Evolutionary conservation across 2,329 filamentous ascomycete genomes (phyloP).

Genomic region (Pseudogymnoascus sp.): DNA sequence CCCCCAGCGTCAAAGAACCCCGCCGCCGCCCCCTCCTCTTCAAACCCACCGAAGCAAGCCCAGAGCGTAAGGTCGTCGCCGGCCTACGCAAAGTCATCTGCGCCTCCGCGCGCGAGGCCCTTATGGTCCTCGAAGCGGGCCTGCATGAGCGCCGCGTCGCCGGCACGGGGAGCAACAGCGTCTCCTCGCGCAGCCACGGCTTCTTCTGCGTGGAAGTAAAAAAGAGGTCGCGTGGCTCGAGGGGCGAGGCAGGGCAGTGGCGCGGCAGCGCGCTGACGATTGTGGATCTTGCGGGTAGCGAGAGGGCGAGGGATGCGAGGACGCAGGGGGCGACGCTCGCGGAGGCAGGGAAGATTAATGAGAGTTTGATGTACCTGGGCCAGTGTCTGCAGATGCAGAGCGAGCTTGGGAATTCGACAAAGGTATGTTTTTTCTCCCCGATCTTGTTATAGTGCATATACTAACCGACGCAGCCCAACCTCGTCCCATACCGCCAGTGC

Average conservation of each 20-base stretch:
- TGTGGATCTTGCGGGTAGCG: conserved; percentile 88
- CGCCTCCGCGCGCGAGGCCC: conserved; percentile 70
- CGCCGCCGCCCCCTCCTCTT: conserved; percentile 79
- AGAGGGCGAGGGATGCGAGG: conserved; percentile 87
- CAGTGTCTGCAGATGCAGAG: conserved; percentile 96
- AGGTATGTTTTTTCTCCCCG: conserved; percentile 45
- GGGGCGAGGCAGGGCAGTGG: conserved; percentile 56
- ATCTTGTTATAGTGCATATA: neutral
- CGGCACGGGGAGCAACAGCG: conserved; percentile 87
- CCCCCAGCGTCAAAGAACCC: conserved; percentile 58
- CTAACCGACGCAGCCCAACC: conserved; percentile 48
- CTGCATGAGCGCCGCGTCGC: conserved; percentile 80
- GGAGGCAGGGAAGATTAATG: conserved; percentile 97
- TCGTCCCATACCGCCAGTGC: conserved; percentile 75
- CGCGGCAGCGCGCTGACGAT: conserved; percentile 73
- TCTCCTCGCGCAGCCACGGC: conserved; percentile 85
- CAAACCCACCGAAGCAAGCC: conserved; percentile 82
- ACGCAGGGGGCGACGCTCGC: conserved; percentile 87
- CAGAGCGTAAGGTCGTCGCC: conserved; percentile 89
- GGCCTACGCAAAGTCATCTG: conserved; percentile 88
- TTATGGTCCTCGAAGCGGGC: conserved; percentile 85
- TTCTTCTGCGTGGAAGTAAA: conserved; percentile 96
- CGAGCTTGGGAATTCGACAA: conserved; percentile 64
- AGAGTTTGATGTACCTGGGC: conserved; percentile 95
- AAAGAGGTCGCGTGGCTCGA: conserved; percentile 54